Evolutionary conservation across 805 yeast genomes (phyloP), one percentile per base, ranked within the genome.

Genomic region (Lipomyces lipofer): DNA sequence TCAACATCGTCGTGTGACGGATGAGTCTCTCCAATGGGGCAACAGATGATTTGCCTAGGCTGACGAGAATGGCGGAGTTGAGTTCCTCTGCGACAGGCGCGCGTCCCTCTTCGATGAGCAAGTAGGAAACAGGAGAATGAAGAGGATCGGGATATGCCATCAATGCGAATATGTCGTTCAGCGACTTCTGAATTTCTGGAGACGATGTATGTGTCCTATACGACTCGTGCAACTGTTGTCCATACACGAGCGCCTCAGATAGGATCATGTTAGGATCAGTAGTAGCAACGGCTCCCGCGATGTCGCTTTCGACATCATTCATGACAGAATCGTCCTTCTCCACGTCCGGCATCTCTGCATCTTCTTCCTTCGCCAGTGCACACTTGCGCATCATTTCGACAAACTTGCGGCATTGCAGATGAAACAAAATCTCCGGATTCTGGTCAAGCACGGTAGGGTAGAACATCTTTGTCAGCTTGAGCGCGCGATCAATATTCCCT

Each of bases 81-180:
- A 80, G 60, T 35, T 69, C 72, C 55, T 78, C 80, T 39, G 75
- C 70, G 25, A 76, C 57, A 46, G 73, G 73, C 1, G 62, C 60
- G 15, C 74, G 66, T 47, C 77, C 77, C 8, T 68, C 67, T 9
- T 63, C 64, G 25, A 70, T 70, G 33, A 78, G 64, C 29, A 72
- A 59, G 46, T 69, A 67, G 15, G 77, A 75, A 43, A 71, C 72
- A 29, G 64, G 66, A 3, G 76, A 66, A 3, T 64, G 54, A 40
- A 56, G 52, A 0, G 85, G 84, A 49, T 81, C 71, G 8, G 75
- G 75, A 58, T 76, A 82, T 2, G 85, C 83, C 43, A 83, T 64
- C 27, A 83, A 66, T 2, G 80, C 71, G 6, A 81, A 78, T 0
- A 82, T 71, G 40, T 78, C 77, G 36, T 73, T 71, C 28, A 83